Evolutionary conservation across 2,329 filamentous ascomycete species (phyloP).

Genomic region (Paecilomyces sp.): DNA sequence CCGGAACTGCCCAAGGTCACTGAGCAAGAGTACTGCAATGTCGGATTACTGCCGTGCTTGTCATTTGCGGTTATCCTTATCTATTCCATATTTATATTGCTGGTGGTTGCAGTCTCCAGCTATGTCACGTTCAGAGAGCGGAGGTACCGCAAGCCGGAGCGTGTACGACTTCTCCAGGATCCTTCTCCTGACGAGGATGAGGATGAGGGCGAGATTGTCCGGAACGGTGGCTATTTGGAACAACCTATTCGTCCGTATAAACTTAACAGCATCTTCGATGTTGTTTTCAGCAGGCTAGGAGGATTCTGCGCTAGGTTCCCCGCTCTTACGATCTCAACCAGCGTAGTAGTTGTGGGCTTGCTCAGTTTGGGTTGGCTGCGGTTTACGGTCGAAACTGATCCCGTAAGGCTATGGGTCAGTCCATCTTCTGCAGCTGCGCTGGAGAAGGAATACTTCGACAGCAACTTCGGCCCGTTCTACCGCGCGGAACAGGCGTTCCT

Average conservation of each 20-base stretch:
- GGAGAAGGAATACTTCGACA: conserved; percentile 90
- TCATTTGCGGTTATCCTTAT: conserved; percentile 87
- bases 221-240: conserved; percentile 69
- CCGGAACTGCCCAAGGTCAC: conserved; percentile 72
- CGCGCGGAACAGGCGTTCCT: conserved; percentile 89
- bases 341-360: conserved; percentile 66
- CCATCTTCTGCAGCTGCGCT: conserved; percentile 82
- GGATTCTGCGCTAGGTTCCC: conserved; percentile 77
- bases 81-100: conserved; percentile 68
- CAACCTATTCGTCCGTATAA: conserved; percentile 71
- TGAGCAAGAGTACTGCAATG: conserved; percentile 64
- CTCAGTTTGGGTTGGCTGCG: conserved; percentile 82
- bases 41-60: conserved; percentile 83
- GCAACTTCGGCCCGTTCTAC: conserved; percentile 92
- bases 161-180: conserved; percentile 81
- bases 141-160: conserved; percentile 66
- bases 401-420: conserved; percentile 93
- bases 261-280: conserved; percentile 76
- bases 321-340: conserved; percentile 68
- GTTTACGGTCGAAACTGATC: conserved; percentile 85
- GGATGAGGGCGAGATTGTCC: conserved; percentile 79
- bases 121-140: conserved; percentile 71
- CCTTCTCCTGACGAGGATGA: conserved; percentile 81
- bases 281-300: conserved; percentile 71
- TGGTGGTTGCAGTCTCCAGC: conserved; percentile 61